Percentiles rank a stretch among this genome's conserved stretches.
These are phyloP conservation scores for Coleophoma cylindrospora DNA, from an alignment of 2,329 filamentous ascomycete species.

Conservation along the genomic window DNA sequence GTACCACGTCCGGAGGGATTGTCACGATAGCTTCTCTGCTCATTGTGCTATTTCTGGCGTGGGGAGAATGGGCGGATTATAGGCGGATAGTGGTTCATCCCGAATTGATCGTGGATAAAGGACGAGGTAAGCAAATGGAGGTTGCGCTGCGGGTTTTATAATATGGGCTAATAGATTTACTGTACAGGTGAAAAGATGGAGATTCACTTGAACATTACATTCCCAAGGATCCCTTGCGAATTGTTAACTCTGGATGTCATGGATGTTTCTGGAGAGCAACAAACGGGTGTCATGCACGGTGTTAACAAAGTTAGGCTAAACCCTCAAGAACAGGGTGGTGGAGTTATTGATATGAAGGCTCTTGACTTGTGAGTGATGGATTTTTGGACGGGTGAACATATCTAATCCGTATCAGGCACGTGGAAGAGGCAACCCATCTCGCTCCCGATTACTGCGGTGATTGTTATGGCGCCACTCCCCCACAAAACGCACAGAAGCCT, in stretches of 20 bases:
- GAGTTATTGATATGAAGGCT: constrained; percentile 64
- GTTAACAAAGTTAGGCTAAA: constrained; percentile 84
- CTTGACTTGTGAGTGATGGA: constrained; percentile 55
- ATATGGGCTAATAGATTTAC: not conserved
- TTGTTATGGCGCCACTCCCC: constrained; percentile 82
- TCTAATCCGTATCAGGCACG: constrained; percentile 44
- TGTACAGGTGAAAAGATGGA: constrained; percentile 89
- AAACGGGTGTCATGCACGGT: constrained; percentile 89
- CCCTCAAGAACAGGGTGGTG: constrained; percentile 67
- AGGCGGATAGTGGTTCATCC: constrained; percentile 79
- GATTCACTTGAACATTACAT: constrained; percentile 95
- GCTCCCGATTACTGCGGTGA: constrained; percentile 89
- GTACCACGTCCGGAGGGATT: constrained; percentile 91
- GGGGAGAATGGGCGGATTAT: constrained; percentile 97
- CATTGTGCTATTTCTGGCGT: constrained; percentile 81
- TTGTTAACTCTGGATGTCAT: constrained; percentile 96
- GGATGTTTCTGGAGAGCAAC: constrained; percentile 97
- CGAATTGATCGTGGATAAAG: constrained; percentile 94
- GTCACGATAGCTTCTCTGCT: constrained; percentile 89
- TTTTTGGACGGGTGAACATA: constrained; percentile 6
- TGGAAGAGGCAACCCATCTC: constrained; percentile 72
- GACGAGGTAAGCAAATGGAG: constrained; percentile 60
- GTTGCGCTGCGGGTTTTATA: constrained; percentile 4
- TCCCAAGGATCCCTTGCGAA: constrained; percentile 90
- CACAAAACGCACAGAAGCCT: constrained; percentile 65